These are phyloP conservation scores for Porodaedalea pini DNA, from an alignment of 1,284 basidiomycete species.

Conservation along the genomic window DNA sequence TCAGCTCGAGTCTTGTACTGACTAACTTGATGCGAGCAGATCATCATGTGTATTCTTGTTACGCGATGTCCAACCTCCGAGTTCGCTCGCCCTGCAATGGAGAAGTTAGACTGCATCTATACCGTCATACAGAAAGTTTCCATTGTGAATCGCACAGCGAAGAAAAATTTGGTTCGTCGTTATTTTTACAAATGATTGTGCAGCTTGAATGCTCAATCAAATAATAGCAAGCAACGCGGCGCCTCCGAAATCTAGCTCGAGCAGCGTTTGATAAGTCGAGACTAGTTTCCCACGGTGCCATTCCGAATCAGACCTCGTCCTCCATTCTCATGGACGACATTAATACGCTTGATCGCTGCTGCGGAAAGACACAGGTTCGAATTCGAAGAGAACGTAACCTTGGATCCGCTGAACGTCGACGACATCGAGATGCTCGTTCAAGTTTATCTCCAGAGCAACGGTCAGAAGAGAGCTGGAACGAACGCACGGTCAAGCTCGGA, in stretches of 20 bases:
- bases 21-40: slow-evolving; percentile 35
- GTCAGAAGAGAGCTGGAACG: background rate
- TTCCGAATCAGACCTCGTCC: slow-evolving; percentile 21
- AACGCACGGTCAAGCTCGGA: slow-evolving; percentile 9
- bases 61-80: slow-evolving; percentile 55
- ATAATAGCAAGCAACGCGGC: slow-evolving; percentile 45
- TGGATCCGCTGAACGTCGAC: background rate
- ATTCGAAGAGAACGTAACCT: slow-evolving; percentile 22
- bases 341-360: slow-evolving; percentile 58
- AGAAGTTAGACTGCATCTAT: slow-evolving; percentile 51
- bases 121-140: slow-evolving; percentile 52
- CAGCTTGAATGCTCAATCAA: background rate
- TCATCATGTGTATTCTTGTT: slow-evolving; percentile 64
- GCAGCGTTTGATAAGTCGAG: slow-evolving; percentile 40
- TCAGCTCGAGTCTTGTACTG: background rate
- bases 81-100: slow-evolving; percentile 49
- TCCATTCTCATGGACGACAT: background rate
- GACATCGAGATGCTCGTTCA: background rate
- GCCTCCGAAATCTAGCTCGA: slow-evolving; percentile 49
- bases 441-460: slow-evolving; percentile 2
- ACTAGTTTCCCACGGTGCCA: slow-evolving; percentile 30
- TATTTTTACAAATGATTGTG: background rate
- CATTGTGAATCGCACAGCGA: slow-evolving; percentile 43
- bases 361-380: slow-evolving; percentile 54
- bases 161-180: slow-evolving; percentile 45